Evolutionary conservation across 768 basidiomycete genomes (phyloP), one percentile per base, ranked within the genome.

Genomic region (Calocera cornea): DNA sequence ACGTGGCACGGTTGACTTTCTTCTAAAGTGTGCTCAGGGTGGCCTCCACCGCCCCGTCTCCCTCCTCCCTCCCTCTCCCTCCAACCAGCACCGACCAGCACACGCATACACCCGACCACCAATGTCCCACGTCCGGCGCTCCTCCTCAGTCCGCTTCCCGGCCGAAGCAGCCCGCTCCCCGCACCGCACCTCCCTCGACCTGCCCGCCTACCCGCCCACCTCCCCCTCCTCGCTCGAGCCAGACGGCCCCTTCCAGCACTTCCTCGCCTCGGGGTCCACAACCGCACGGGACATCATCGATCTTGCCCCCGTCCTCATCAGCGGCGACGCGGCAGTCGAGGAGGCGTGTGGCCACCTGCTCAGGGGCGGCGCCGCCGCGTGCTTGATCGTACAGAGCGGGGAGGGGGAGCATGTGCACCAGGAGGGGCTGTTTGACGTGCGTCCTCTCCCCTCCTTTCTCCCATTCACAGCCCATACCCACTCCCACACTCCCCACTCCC

Each of bases 311-410:
- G 83, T 89, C 17, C 78, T 80, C 31, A 81, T 92, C 11, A 85
- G 86, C 66, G 83, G 83, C n/a, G 84, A 89, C 50, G 84, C 82
- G 8, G 86, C 83, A 64, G 90, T 92, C 19, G 90, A 92, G 74
- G 87, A 89, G 49, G 89, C 90, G 14, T 92, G 89, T 72, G 89
- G 90, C 70, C 90, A 87, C 72, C 44, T 72, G 82, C 77, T 50
- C 63, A 27, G 12, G 24, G 34, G 33, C 27, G 33, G 29, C n/a
- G 19, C 12, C 19, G n/a, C 19, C 2, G 22, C 29, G 36, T 47
- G 7, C 14, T 38, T 60, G 64, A 49, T 65, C 64, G 63, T 65
- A 22, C 27, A 27, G 24, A 34, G 34, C 12, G 24, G 76, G 71
- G 76, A 66, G 22, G 66, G 67, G 41, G 54, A 68, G 47, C 71